Base-by-base conservation (phyloP, 1,284 basidiomycete species). In the Puccinia triticina region DNA sequence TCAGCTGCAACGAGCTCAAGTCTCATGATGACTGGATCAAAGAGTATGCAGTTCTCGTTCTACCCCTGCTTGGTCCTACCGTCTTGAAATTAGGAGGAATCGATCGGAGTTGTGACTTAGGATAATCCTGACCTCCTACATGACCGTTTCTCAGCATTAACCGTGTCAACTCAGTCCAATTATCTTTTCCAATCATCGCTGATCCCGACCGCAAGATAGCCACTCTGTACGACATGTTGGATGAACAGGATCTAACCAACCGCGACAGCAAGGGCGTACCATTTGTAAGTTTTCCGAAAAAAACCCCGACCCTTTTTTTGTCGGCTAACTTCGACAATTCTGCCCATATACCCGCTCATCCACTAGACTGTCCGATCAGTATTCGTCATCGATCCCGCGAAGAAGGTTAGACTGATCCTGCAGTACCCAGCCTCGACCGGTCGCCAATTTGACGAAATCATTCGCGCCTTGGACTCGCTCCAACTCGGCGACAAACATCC, bases 181-280 rank as follows among this genome's bases (percentile, higher is more conserved):
- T 80, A 29, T 59, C 69, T 29, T 80, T 80, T 23, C 78, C 78
- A 10, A 80, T 80, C 12, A 97, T 99, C 84, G 96, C 94, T 81
- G 96, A 99, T 87, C 90, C 91, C 74, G 92, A 95, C 86, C 91
- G 97, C 87, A 92, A 92, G 87, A 90, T 98, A 82, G 93, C 94
- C 23, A 91, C 91, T 61, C 85, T 88, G 23, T 96, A 95, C 87
- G 94, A 95, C 88, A 99, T 99, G 97, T 90, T 99, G 83, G 96
- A 99, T 88, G 90, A 93, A 85, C 93, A 96, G 87, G 95, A 97
- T 88, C 91, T 93, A 75, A 96, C 95, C 83, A 99, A 99, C 89
- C 91, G 93, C 81, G 97, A 99, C 88, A 90, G 90, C 77, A 96
- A 96, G 89, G 94, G 95, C 76, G 89, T 93, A 69, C 93, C 93